Evolutionary conservation across 2,329 filamentous ascomycete species (phyloP).

Genomic region (Paecilomyces sp.): DNA sequence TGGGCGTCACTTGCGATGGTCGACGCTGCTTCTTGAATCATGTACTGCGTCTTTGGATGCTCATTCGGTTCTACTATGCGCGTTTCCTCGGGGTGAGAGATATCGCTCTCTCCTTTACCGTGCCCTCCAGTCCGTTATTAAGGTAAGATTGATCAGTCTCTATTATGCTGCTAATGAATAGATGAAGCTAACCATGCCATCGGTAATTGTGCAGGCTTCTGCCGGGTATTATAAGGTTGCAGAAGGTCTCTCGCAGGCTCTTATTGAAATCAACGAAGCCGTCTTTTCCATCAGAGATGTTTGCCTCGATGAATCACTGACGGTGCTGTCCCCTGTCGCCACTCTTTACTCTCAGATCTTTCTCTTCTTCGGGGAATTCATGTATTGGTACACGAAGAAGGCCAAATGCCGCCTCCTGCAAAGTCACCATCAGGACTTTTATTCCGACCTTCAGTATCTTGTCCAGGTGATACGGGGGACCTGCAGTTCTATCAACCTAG

Average conservation of each 20-base stretch:
- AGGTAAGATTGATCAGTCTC: constrained; percentile 15
- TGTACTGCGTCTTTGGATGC: constrained; percentile 21
- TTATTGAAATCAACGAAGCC: constrained; percentile 26
- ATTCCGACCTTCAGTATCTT: constrained; percentile 25
- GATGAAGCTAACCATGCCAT: constrained; percentile 1
- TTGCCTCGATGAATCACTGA: constrained; percentile 4
- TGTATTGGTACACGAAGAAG: constrained; percentile 29
- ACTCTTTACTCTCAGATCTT: constrained; percentile 28
- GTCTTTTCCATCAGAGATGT: constrained; percentile 12
- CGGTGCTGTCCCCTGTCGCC: constrained; percentile 15
- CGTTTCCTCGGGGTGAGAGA: constrained; percentile 18
- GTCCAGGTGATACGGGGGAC: constrained; percentile 22
- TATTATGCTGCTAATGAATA: neutral
- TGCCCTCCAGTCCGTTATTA: constrained; percentile 28
- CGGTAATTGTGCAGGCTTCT: constrained; percentile 18
- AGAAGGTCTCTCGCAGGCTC: constrained; percentile 24
- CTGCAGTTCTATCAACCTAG: constrained; percentile 12
- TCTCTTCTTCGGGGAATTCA: constrained; percentile 29
- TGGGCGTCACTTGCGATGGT: constrained; percentile 17
- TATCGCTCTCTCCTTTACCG: constrained; percentile 28
- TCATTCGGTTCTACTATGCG: constrained; percentile 18
- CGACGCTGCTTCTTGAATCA: constrained; percentile 18
- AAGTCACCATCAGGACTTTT: constrained; percentile 27
- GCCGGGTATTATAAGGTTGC: constrained; percentile 27
- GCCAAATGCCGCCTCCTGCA: constrained; percentile 27